Evolutionary conservation across 192 early-diverging fungal species (phyloP).

Genomic region (Umbelopsis isabellina): DNA sequence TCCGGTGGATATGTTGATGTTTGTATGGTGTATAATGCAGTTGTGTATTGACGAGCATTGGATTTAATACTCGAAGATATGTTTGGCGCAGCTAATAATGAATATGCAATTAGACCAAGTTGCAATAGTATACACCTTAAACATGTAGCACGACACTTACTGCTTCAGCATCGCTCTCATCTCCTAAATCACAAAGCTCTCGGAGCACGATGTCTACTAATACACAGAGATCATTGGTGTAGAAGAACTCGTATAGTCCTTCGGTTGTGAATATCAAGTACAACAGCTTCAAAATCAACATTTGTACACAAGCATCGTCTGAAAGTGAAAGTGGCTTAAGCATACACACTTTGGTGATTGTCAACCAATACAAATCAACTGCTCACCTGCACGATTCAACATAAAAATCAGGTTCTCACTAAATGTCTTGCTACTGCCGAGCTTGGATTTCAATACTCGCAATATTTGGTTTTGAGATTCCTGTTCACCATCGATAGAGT

Average conservation of each 20-base stretch:
- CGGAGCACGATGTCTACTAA: conserved; percentile 86
- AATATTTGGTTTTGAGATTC: conserved; percentile 58
- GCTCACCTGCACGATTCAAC: conserved; percentile 83
- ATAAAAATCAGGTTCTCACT: conserved; percentile 90
- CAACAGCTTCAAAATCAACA: conserved; percentile 72
- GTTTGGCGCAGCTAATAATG: conserved; percentile 59
- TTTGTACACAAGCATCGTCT: conserved; percentile 57
- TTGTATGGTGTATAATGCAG: conserved; percentile 50
- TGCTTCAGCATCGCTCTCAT: conserved; percentile 30
- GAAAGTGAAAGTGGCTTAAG: not conserved
- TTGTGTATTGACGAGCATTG: conserved; percentile 68
- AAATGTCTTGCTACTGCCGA: conserved; percentile 75
- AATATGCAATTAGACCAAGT: not conserved
- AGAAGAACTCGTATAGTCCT: conserved; percentile 72
- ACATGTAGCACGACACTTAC: conserved; percentile 16
- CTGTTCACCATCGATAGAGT: conserved; percentile 33
- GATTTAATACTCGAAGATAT: conserved; percentile 67
- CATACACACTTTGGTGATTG: not conserved
- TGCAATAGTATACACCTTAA: not conserved
- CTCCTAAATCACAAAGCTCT: conserved; percentile 72
- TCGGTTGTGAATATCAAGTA: conserved; percentile 69
- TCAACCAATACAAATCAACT: not conserved
- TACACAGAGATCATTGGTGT: conserved; percentile 90
- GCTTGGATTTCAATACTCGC: conserved; percentile 47
- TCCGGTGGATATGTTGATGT: conserved; percentile 47